Conservation (phyloP, 2,329 filamentous ascomycete species). For the Sporothrix euskadiensis region DNA sequence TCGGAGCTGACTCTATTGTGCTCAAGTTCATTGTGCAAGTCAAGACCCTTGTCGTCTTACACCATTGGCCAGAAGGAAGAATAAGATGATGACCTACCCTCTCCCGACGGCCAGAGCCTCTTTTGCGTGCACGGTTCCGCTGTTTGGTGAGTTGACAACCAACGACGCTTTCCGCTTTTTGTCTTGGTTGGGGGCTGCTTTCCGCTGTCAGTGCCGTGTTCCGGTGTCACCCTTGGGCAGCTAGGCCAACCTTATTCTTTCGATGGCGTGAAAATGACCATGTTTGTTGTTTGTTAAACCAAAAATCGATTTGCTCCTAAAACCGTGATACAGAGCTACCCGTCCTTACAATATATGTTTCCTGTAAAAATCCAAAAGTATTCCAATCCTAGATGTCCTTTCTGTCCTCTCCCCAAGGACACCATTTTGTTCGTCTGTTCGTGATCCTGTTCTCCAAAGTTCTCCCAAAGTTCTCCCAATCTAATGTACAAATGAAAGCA, state of each 20-base stretch:
- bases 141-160: neutral
- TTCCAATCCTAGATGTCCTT: neutral
- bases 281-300: neutral
- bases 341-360: neutral
- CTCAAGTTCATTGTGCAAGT: neutral
- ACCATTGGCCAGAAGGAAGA: neutral
- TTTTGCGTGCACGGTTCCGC: neutral
- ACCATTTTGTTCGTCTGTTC: conserved; percentile 8
- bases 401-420: neutral
- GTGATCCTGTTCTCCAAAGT: neutral
- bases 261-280: neutral
- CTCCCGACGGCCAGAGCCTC: neutral
- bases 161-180: neutral
- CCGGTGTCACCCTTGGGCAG: neutral
- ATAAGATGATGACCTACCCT: neutral
- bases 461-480: neutral
- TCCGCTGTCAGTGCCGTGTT: neutral
- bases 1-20: too few species aligned
- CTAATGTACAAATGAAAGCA: neutral
- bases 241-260: neutral
- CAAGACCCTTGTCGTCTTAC: neutral
- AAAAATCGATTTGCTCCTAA: neutral
- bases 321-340: neutral
- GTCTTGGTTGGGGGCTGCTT: neutral
- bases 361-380: neutral